Conservation (phyloP, 441 rosid genomes). For the Manihot esculenta region DNA sequence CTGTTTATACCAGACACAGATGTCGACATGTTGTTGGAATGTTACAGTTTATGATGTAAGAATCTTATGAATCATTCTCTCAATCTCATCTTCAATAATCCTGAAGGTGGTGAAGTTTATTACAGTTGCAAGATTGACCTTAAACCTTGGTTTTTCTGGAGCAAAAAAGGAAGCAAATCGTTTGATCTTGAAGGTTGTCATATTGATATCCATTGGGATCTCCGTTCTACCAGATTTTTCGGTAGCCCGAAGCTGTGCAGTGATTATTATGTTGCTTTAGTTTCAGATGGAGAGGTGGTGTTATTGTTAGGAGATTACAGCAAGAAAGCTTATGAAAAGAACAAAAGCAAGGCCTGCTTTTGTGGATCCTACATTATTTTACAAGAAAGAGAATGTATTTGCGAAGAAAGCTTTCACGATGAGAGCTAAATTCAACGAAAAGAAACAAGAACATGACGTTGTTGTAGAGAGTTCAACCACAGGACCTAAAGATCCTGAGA, state of each 20-base stretch:
- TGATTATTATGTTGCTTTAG: slow-evolving; percentile 31
- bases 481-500: slow-evolving; percentile 36
- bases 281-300: slow-evolving; percentile 32
- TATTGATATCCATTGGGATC: slow-evolving; percentile 34
- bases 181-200: slow-evolving; percentile 33
- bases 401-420: slow-evolving; percentile 34
- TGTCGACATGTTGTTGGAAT: slow-evolving; percentile 26
- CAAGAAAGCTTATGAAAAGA: slow-evolving; percentile 32
- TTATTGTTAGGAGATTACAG: slow-evolving; percentile 31
- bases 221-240: slow-evolving; percentile 30
- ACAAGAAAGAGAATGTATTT: slow-evolving; percentile 33
- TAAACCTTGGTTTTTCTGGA: slow-evolving; percentile 41
- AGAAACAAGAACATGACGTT: slow-evolving; percentile 29
- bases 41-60: slow-evolving; percentile 33
- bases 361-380: slow-evolving; percentile 20
- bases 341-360: slow-evolving; percentile 34
- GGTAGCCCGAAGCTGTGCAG: slow-evolving; percentile 31
- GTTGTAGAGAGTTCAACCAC: slow-evolving; percentile 30
- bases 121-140: slow-evolving; percentile 31
- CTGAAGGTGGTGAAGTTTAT: slow-evolving; percentile 23
- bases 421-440: slow-evolving; percentile 28
- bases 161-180: slow-evolving; percentile 33
- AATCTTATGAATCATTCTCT: slow-evolving; percentile 35
- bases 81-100: slow-evolving; percentile 28
- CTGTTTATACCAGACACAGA: slow-evolving; percentile 24